Conservation (phyloP, 1,139 yeast species). For the Arxiozyma telluris region DNA sequence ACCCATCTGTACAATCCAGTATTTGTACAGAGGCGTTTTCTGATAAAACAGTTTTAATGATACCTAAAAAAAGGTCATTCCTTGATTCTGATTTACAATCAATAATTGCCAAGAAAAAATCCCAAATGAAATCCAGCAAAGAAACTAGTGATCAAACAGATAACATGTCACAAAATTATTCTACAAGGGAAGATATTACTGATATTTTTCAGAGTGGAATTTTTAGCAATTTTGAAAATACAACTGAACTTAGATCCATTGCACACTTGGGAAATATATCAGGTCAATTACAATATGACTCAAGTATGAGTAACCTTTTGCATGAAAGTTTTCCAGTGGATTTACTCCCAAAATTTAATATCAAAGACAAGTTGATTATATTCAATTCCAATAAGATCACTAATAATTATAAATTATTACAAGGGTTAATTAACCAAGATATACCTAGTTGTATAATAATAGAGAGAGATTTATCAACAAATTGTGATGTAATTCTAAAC, state of each 20-base stretch:
- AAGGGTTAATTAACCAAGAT: conserved; percentile 1
- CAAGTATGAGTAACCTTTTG: background rate
- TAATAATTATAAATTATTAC: conserved; percentile 9
- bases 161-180: background rate
- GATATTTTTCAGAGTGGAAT: conserved; percentile 2
- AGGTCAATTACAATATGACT: no score
- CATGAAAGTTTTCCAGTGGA: background rate
- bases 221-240: background rate
- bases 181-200: background rate
- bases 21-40: background rate
- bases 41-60: background rate
- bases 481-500: conserved; percentile 17
- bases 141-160: background rate
- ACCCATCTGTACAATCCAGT: background rate
- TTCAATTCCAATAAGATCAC: conserved; percentile 12
- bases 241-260: background rate
- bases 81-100: conserved; percentile 17
- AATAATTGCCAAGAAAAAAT: conserved; percentile 10
- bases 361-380: conserved; percentile 5
- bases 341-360: background rate
- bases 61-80: conserved; percentile 18
- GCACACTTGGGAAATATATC: background rate
- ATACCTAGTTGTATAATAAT: conserved; percentile 3
- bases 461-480: conserved; percentile 7
- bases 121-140: background rate